Conservation (phyloP, 2,329 filamentous ascomycete genomes). For the Sclerotinia nivalis region DNA sequence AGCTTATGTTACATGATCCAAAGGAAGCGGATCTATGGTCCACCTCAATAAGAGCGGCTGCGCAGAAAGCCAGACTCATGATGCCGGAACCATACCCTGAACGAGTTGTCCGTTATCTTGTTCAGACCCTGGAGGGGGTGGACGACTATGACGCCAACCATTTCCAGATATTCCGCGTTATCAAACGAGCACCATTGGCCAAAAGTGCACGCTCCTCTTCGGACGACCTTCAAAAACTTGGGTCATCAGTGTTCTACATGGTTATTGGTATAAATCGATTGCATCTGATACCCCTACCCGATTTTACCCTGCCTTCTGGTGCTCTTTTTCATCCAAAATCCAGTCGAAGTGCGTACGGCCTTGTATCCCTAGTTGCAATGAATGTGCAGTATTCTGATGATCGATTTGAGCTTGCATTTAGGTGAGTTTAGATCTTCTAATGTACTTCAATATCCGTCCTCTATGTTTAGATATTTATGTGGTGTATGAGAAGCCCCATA, state of each 20-base stretch:
- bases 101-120: slow-evolving; percentile 62
- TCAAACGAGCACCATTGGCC: slow-evolving; percentile 57
- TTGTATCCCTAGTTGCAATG: slow-evolving; percentile 61
- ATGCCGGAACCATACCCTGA: slow-evolving; percentile 56
- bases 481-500: neutral
- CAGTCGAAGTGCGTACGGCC: slow-evolving; percentile 55
- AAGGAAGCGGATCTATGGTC: slow-evolving; percentile 68
- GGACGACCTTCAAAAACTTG: slow-evolving; percentile 66
- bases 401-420: slow-evolving; percentile 65
- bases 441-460: neutral
- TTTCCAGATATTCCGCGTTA: slow-evolving; percentile 69
- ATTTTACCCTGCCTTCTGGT: slow-evolving; percentile 53
- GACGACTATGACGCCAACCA: slow-evolving; percentile 67
- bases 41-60: slow-evolving; percentile 59
- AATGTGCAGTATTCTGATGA: slow-evolving; percentile 64
- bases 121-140: slow-evolving; percentile 62
- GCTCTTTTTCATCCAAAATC: slow-evolving; percentile 47
- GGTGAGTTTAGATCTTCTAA: slow-evolving; percentile 31
- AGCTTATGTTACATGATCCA: slow-evolving; percentile 63
- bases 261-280: slow-evolving; percentile 69
- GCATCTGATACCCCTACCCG: slow-evolving; percentile 66
- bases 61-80: slow-evolving; percentile 54
- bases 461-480: neutral
- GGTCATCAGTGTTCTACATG: slow-evolving; percentile 66
- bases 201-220: slow-evolving; percentile 60